These are phyloP conservation scores for Globisporangium solare DNA, from an alignment of 352 stramenopile species.

Conservation along the genomic window DNA sequence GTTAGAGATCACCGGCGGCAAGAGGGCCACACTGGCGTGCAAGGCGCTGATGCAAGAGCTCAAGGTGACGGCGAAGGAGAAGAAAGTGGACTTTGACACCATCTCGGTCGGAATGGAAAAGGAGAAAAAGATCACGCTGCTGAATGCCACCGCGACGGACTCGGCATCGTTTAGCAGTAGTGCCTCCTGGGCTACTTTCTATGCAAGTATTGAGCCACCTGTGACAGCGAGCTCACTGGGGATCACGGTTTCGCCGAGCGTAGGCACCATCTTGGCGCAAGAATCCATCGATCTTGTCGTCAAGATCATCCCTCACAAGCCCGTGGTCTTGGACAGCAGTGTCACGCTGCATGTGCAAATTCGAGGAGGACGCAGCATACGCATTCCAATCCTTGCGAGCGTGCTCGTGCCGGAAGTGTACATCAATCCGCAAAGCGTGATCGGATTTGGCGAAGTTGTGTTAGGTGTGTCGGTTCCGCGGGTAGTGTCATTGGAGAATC, in stretches of 20 bases:
- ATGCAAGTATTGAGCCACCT: conserved; percentile 53
- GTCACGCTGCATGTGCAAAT: conserved; percentile 53
- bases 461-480: conserved; percentile 65
- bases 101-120: conserved; percentile 74
- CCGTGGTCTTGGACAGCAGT: conserved; percentile 36
- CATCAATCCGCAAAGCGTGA: conserved; percentile 25
- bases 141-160: conserved; percentile 22
- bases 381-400: conserved; percentile 51
- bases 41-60: conserved; percentile 46
- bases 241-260: conserved; percentile 33
- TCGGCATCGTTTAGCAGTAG: conserved; percentile 13
- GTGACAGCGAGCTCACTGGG: conserved; percentile 29
- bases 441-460: conserved; percentile 83
- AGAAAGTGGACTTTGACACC: conserved; percentile 77
- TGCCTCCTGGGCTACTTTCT: conserved; percentile 27
- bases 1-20: conserved; percentile 49
- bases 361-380: conserved; percentile 64
- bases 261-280: conserved; percentile 40
- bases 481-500: conserved; percentile 74
- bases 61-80: conserved; percentile 58
- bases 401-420: conserved; percentile 82
- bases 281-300: conserved; percentile 52
- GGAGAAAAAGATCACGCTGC: conserved; percentile 45
- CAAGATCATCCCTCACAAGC: conserved; percentile 49
- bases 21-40: conserved; percentile 37